phyloP scores from a whole-genome alignment of 768 basidiomycete genomes.

The Russula griseocarnosa region DNA sequence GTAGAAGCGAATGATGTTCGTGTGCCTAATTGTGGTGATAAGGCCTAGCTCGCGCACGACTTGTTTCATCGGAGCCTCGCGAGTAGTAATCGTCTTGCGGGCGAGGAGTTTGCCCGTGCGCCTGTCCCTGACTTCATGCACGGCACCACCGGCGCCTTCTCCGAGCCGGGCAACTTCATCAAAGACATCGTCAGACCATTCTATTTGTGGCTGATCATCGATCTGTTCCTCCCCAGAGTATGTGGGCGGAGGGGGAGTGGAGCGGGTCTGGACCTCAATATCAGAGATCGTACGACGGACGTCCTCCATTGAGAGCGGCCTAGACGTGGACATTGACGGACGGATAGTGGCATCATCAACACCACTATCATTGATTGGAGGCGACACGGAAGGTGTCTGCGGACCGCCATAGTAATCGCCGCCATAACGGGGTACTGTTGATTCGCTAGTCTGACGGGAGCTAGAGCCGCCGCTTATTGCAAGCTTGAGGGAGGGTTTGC shows the following conservation, averaged over 20 bases:
- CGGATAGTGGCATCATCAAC: conserved; percentile 43
- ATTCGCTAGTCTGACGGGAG: conserved; percentile 8
- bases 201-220: conserved; percentile 36
- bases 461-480: conserved; percentile 15
- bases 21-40: conserved; percentile 75
- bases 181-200: conserved; percentile 68
- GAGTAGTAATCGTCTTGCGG: conserved; percentile 89
- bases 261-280: conserved; percentile 36
- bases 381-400: conserved; percentile 23
- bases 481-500: conserved; percentile 29
- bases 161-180: conserved; percentile 78
- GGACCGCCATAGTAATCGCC: conserved; percentile 30
- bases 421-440: conserved; percentile 12
- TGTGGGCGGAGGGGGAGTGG: conserved; percentile 35
- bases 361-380: conserved; percentile 33
- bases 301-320: conserved; percentile 29
- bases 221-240: conserved; percentile 33
- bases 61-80: conserved; percentile 88
- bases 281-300: conserved; percentile 30
- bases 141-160: conserved; percentile 94
- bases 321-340: conserved; percentile 32
- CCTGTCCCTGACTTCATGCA: conserved; percentile 87
- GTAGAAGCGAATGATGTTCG: conserved; percentile 87
- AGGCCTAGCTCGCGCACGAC: conserved; percentile 89
- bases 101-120: conserved; percentile 81